Base-by-base conservation (phyloP, 805 yeast genomes). In the Zygosaccharomyces pseudorouxii region DNA sequence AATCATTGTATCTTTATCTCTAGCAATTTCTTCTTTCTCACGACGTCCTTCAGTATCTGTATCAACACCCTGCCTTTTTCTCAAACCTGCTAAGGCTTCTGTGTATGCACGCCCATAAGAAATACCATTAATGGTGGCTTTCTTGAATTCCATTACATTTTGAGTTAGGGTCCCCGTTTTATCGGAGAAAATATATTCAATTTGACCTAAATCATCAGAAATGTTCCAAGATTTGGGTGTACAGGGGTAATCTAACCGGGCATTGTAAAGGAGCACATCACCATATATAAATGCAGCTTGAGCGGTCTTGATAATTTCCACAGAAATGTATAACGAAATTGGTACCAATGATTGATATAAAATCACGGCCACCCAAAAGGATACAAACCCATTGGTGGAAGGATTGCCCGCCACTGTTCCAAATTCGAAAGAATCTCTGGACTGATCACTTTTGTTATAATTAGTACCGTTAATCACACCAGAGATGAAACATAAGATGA, bases 111-210 rank as follows among this genome's bases (percentile, higher is more conserved):
- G 69, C 23, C 95, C 95, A 59, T 86, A 86, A 12, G 82, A 72
- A 18, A 74, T 70, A 41, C 93, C 93, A 59, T 79, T 80, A 46
- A 86, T 81, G 3, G 93, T 80, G 65, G 89, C 81, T 62, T 86
- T 86, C 56, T 85, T 86, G 66, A 84, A 86, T 62, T 86, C 93
- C 95, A 86, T 86, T 23, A 86, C 79, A 61, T 86, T 86, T 63
- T 86, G 93, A 1, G 95, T 86, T 58, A 86, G 68, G 1, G 95
- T 86, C 52, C 95, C 95, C 0, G 95, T 86, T 63, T 86, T 86
- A 68, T 86, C 95, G 68, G 89, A 82, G 65, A 86, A 86, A 42
- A 86, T 80, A 62, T 86, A 86, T 63, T 86, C 95, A 55, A 86
- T 82, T 65, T 86, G 95, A 28, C 95, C 95, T 57, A 86, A 71